These are phyloP conservation scores for Cytospora chrysosperma DNA, from an alignment of 2,329 filamentous ascomycete species.

Conservation along the genomic window DNA sequence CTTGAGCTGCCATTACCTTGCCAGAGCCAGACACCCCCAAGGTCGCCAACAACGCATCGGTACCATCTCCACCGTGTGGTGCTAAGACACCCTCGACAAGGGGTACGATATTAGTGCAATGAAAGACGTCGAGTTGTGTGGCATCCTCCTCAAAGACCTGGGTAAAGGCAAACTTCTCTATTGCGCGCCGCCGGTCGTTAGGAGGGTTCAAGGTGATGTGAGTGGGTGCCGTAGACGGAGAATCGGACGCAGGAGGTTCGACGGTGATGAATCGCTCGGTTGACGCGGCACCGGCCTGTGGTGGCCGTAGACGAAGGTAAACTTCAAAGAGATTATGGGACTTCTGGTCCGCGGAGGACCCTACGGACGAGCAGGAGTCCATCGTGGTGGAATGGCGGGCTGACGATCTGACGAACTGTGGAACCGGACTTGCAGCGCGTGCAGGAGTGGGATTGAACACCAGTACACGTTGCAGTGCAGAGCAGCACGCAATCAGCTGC, in stretches of 20 bases:
- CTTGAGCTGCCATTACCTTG: constrained; percentile 62
- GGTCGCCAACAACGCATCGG: constrained; percentile 87
- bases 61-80: constrained; percentile 69
- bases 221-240: constrained; percentile 48
- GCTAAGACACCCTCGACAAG: constrained; percentile 81
- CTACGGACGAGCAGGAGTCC: constrained; percentile 36
- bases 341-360: constrained; percentile 29
- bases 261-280: constrained; percentile 76
- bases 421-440: background rate
- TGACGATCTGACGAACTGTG: background rate
- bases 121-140: constrained; percentile 82
- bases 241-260: constrained; percentile 50
- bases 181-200: constrained; percentile 79
- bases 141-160: constrained; percentile 87
- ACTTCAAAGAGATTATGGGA: constrained; percentile 76
- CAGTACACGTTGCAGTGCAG: background rate
- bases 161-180: constrained; percentile 94
- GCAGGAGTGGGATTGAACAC: background rate
- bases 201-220: constrained; percentile 79
- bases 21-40: constrained; percentile 93
- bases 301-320: constrained; percentile 79
- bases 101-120: constrained; percentile 70
- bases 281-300: constrained; percentile 44
- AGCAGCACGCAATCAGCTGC: background rate
- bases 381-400: constrained; percentile 29